Evolutionary conservation across 2,329 filamentous ascomycete species (phyloP), one percentile per base, ranked within the genome.

Genomic region (Arthrobotrys sphaeroides): DNA sequence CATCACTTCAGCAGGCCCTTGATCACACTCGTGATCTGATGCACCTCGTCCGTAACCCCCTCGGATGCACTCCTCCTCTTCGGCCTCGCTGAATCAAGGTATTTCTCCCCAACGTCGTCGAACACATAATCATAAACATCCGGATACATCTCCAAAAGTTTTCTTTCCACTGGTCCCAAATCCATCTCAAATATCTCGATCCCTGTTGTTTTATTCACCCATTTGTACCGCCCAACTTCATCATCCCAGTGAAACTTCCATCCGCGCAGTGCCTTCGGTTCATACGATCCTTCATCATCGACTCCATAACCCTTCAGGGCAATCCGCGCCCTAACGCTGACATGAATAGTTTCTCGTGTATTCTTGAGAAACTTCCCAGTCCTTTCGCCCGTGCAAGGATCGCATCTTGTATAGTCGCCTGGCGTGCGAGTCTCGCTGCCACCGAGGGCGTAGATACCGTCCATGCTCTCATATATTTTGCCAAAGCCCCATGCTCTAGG

Each of bases 401-500:
- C 64, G 10, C 55, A 53, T 7, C 72, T 45, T 33, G 64, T 65
- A 36, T 75, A 75, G n/a, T 75, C 57, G 3, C 72, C 72, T 13
- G 72, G 72, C 1, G 72, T 64, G 3, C 72, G 38, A 22, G 55
- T 59, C 26, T 75, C 64, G 20, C 64, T 75, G 0, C 72, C 72
- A 47, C 57, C 64, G 1, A 75, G 55, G 9, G 72, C 72, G 36
- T 75, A 75, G n/a, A 75, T 60, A 12, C 72, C 72, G 2, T 68
- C 65, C 72, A 69, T 64, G 33, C 55, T 68, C 13, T 75, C 33
- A 22, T 75, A 69, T 10, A 75, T 69, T 28, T 75, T 75, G 12
- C 72, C 72, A 26, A 75, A 75, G 1, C 72, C 65, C 72, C 72
- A 75, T 12, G 72, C 60, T 20, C 72, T 42, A 13, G 64, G 72